Evolutionary conservation across 345 rosid genomes (phyloP).

Genomic region (Citrus cavaleriei): DNA sequence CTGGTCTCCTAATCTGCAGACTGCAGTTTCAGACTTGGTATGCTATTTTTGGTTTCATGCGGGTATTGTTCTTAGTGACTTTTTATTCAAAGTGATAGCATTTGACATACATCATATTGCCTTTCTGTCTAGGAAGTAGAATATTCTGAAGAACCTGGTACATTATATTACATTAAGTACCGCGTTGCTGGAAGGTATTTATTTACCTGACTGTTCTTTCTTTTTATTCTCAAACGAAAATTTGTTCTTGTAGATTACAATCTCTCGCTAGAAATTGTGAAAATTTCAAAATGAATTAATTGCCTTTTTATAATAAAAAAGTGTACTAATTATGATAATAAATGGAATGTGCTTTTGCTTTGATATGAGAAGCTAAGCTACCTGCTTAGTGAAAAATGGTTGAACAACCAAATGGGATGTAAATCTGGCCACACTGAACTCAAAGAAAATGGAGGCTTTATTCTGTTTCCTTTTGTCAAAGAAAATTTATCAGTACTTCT

Average conservation of each 20-base stretch:
- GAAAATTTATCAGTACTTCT: neutral
- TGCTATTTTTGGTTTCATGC: slow-evolving; percentile 27
- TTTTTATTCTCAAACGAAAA: no score
- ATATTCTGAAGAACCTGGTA: slow-evolving; percentile 92
- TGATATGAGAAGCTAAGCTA: neutral
- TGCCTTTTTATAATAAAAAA: neutral
- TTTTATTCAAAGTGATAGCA: neutral
- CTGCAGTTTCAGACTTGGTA: slow-evolving; percentile 99
- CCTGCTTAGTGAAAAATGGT: neutral
- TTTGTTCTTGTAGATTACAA: neutral
- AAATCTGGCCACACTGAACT: neutral
- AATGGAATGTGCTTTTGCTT: neutral
- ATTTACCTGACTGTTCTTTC: slow-evolving; percentile 9
- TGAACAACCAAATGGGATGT: neutral
- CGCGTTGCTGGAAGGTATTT: slow-evolving; percentile 95
- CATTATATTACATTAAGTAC: slow-evolving; percentile 81
- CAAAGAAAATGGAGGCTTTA: neutral
- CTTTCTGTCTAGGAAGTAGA: slow-evolving; percentile 77
- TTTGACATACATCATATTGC: slow-evolving; percentile 4
- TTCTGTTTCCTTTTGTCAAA: neutral
- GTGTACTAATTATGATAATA: neutral
- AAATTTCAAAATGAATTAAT: neutral
- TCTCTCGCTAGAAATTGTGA: neutral
- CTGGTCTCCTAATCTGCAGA: slow-evolving; percentile 98
- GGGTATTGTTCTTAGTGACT: neutral